Evolutionary conservation across 2,329 filamentous ascomycete genomes (phyloP).

Genomic region (Teratosphaeria destructans): DNA sequence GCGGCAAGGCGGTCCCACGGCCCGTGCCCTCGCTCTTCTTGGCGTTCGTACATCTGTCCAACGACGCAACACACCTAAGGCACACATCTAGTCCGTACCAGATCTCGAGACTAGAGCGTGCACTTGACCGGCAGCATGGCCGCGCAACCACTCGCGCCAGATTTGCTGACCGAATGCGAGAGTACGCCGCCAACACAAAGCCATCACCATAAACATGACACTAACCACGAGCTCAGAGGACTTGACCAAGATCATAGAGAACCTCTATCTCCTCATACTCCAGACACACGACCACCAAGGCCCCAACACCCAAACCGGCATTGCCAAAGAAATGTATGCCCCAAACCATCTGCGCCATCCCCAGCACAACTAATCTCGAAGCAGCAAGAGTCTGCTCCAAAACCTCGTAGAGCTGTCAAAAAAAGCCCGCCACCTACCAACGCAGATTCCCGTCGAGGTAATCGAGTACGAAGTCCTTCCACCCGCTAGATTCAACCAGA

Average conservation of each 20-base stretch:
- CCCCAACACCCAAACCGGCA: constrained; percentile 44
- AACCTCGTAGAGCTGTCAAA: constrained; percentile 44
- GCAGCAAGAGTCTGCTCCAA: constrained; percentile 39
- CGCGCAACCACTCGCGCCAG: not conserved
- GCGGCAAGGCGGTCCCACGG: not conserved
- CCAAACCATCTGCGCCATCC: constrained; percentile 1
- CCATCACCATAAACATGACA: not conserved
- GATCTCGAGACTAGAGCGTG: not conserved
- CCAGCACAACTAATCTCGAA: constrained; percentile 14
- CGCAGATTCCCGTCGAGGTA: constrained; percentile 50
- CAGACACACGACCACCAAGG: constrained; percentile 52
- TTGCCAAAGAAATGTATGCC: constrained; percentile 48
- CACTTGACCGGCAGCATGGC: not conserved
- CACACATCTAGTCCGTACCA: no score
- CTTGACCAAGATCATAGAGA: constrained; percentile 51
- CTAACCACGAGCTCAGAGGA: constrained; percentile 29
- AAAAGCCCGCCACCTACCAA: constrained; percentile 38
- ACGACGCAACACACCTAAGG: not conserved
- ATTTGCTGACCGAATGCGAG: not conserved
- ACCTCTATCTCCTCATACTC: constrained; percentile 49
- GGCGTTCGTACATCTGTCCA: not conserved
- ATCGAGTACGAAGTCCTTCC: constrained; percentile 33
- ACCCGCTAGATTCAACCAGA: not conserved
- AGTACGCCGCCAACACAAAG: not conserved
- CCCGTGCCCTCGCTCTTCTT: not conserved